A percentile compares a stretch with the other conserved stretches of the same genome.
Evolutionary conservation across 1,284 basidiomycete genomes (phyloP).

Genomic region (Athelia psychrophila): DNA sequence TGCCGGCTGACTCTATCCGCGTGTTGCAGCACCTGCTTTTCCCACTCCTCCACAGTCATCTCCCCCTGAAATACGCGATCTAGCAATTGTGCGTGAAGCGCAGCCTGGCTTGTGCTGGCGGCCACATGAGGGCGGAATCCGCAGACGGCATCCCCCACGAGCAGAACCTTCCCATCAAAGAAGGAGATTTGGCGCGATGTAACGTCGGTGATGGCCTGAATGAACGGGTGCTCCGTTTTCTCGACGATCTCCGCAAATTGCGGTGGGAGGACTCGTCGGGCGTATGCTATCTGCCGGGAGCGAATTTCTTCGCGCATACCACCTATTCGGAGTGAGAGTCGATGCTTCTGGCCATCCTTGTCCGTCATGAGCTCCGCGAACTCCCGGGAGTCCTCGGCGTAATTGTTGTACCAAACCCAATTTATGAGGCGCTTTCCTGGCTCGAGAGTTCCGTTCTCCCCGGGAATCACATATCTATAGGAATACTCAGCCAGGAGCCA

Average conservation of each 20-base stretch:
- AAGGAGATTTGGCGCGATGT: neutral
- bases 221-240: neutral
- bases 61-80: neutral
- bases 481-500: neutral
- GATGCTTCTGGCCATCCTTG: neutral
- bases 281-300: neutral
- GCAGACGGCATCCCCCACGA: neutral
- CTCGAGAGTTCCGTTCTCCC: neutral
- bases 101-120: neutral
- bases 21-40: neutral
- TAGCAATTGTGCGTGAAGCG: neutral
- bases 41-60: neutral
- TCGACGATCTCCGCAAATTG: neutral
- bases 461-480: neutral
- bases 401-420: slow-evolving; percentile 1
- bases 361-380: neutral
- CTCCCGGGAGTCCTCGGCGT: neutral
- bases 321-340: neutral
- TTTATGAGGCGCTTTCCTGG: neutral
- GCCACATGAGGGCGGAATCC: neutral
- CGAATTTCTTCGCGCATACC: neutral
- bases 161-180: neutral
- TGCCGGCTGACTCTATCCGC: neutral
- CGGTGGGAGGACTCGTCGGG: neutral
- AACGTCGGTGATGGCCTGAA: neutral